Conservation (phyloP, 345 rosid genomes). For the Eucalyptus globulus region DNA sequence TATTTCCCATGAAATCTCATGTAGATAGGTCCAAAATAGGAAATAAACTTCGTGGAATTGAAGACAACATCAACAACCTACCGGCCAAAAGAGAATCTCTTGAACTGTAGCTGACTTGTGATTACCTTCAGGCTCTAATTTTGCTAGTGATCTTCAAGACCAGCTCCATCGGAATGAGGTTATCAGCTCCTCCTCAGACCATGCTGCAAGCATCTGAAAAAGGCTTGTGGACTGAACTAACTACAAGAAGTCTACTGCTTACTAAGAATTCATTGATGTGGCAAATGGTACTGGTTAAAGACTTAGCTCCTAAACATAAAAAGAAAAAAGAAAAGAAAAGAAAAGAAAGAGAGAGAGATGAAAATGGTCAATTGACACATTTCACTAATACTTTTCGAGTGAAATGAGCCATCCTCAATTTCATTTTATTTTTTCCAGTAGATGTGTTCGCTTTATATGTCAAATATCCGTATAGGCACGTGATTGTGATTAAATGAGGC, state of each 20-base stretch:
- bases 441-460: not conserved
- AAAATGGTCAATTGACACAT: not conserved
- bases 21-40: no score
- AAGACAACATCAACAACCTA: no score
- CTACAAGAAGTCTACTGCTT: not conserved
- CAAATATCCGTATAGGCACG: not conserved
- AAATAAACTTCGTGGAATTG: no score
- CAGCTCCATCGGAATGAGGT: conserved; percentile 90
- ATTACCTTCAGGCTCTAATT: conserved; percentile 36
- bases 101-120: no score
- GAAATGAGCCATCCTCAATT: not conserved
- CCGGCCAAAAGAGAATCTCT: no score
- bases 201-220: not conserved
- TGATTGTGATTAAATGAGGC: not conserved
- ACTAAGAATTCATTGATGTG: not conserved
- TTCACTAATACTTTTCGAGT: not conserved
- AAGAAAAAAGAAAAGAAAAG: not conserved
- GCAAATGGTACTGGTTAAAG: not conserved
- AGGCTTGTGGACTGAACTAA: not conserved
- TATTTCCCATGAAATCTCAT: no score
- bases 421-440: no score
- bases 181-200: conserved; percentile 71
- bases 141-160: conserved; percentile 84
- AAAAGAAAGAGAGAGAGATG: not conserved
- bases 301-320: not conserved